phyloP scores from a whole-genome alignment of 768 basidiomycete genomes.

The Lactarius sanguifluus region DNA sequence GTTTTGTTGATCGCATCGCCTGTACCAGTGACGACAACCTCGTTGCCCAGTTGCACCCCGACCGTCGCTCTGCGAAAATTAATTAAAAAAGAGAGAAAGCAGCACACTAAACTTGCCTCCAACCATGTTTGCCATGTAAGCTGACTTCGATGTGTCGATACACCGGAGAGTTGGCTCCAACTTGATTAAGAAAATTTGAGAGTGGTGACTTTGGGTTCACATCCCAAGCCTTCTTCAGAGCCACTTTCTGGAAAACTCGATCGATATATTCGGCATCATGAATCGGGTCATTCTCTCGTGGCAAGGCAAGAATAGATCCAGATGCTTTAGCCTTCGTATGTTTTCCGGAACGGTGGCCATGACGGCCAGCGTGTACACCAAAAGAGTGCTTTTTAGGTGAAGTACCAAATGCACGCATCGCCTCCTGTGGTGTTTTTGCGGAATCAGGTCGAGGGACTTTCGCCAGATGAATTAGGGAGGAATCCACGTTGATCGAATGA shows the following conservation, averaged over 20 bases:
- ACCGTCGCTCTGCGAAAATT: slow-evolving; percentile 27
- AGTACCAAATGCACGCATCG: slow-evolving; percentile 20
- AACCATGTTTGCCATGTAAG: slow-evolving; percentile 38
- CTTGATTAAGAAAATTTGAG: slow-evolving; percentile 41
- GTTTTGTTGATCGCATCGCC: slow-evolving; percentile 62
- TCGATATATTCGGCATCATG: slow-evolving; percentile 40
- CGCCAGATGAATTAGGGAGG: background rate
- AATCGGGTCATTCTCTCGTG: slow-evolving; percentile 33
- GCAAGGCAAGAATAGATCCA: slow-evolving; percentile 21
- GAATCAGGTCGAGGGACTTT: slow-evolving; percentile 18
- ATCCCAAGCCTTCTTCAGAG: slow-evolving; percentile 36
- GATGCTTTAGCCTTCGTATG: slow-evolving; percentile 7
- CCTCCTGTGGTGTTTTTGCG: slow-evolving; percentile 11
- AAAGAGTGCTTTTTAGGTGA: slow-evolving; percentile 20
- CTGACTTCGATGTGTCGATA: slow-evolving; percentile 37
- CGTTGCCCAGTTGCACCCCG: slow-evolving; percentile 26
- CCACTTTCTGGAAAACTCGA: slow-evolving; percentile 31
- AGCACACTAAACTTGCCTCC: slow-evolving; percentile 43
- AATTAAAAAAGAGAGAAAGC: background rate
- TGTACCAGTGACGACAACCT: slow-evolving; percentile 50
- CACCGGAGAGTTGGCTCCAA: slow-evolving; percentile 30
- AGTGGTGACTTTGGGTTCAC: slow-evolving; percentile 56
- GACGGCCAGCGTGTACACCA: slow-evolving; percentile 7
- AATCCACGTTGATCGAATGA: slow-evolving; percentile 1
- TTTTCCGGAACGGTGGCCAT: slow-evolving; percentile 8